Base-by-base conservation (phyloP, 2,329 filamentous ascomycete species). In the Neonectria faginata region DNA sequence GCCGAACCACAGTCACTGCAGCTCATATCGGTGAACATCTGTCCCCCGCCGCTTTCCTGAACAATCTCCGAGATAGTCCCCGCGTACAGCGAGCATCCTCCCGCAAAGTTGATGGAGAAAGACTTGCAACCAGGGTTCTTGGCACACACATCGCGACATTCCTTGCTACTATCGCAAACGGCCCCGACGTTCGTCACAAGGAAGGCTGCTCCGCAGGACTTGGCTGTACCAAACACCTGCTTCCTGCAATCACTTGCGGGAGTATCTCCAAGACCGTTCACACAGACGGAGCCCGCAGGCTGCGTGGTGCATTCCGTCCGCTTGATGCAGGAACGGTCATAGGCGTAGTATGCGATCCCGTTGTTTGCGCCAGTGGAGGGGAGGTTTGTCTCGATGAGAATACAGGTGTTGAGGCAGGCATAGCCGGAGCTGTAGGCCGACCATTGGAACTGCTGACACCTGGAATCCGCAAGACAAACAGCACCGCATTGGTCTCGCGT, bases 91-190 rank as follows among this genome's bases (percentile, higher is more conserved):
- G 56, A 68, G n/a, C 69, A 71, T 10, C 54, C n/a, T 20, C 67
- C 67, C 0, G 62, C 60, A 42, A 60, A 68, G 1, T 67, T 66
- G 22, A 65, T 59, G 1, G 60, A 64, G 45, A 69, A 72, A n/a
- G 70, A 72, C 48, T 72, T 72, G 39, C 69, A 72, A 1, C 60
- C 68, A 0, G 70, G 64, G 8, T 72, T 61, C 41, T 67, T 57
- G 22, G 70, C 70, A 12, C 69, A 72, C 8, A 72, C 45, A 18
- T 72, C 69, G 12, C 70, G 67, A 1, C 70, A 72, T 48, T 72
- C 57, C 14, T 60, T 69, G 14, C 55, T 61, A 0, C 60, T 44
- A 22, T 62, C 64, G 8, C 69, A 72, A 5, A 20, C 31, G 0
- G 55, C 60, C 11, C 36, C 60, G 0, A 67, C 66, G 0, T n/a